Conservation (phyloP, 2,329 filamentous ascomycete species). For the Verticillium albo-atrum region DNA sequence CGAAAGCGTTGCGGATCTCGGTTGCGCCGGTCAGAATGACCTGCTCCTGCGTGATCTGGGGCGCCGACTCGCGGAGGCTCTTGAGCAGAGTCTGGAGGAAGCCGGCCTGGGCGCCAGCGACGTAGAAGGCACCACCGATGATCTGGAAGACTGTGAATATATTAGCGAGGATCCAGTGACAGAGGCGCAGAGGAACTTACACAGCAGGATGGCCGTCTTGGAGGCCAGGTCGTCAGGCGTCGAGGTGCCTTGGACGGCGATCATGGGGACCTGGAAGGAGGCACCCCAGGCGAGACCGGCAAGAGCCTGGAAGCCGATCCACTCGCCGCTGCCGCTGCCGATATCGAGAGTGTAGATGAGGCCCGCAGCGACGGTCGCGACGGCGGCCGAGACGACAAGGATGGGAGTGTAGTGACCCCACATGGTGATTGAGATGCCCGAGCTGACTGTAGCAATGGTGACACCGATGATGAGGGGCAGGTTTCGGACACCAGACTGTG, state of each 20-base stretch:
- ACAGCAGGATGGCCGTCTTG: constrained; percentile 40
- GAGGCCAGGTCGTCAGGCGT: constrained; percentile 35
- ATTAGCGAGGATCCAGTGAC: neutral
- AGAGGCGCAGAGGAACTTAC: neutral
- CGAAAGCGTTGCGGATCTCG: constrained; percentile 42
- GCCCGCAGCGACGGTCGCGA: constrained; percentile 31
- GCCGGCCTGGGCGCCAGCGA: constrained; percentile 46
- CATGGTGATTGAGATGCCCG: constrained; percentile 28
- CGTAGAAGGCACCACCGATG: constrained; percentile 41
- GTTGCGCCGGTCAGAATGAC: constrained; percentile 51
- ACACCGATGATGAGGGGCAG: constrained; percentile 33
- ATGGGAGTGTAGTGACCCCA: constrained; percentile 41
- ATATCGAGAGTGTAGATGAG: constrained; percentile 35
- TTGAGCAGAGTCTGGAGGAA: constrained; percentile 51
- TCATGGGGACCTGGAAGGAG: constrained; percentile 38
- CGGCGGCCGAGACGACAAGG: constrained; percentile 30
- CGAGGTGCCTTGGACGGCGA: constrained; percentile 41
- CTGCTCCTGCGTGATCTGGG: constrained; percentile 36
- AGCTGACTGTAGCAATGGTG: constrained; percentile 26
- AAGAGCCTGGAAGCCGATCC: constrained; percentile 40
- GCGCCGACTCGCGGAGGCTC: constrained; percentile 38
- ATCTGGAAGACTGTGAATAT: constrained; percentile 27
- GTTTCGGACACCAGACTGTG: constrained; percentile 34
- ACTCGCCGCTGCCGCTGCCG: constrained; percentile 26
- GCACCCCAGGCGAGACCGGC: constrained; percentile 37